Evolutionary conservation across 2,329 filamentous ascomycete genomes (phyloP).

Genomic region (Microsporum canis): DNA sequence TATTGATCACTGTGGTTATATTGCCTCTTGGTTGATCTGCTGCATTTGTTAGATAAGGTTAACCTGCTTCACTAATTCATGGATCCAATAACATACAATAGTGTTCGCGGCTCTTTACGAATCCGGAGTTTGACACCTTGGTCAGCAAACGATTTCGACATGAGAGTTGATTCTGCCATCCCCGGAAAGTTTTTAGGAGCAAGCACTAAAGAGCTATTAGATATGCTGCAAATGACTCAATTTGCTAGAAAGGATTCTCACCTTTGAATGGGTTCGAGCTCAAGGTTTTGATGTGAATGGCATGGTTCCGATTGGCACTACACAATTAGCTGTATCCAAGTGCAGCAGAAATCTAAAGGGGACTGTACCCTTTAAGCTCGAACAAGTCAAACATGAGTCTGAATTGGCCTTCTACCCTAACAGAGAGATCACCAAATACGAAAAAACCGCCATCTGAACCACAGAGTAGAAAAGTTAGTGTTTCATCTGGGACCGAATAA

Average conservation of each 20-base stretch:
- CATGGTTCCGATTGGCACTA: constrained; percentile 26
- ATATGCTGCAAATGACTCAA: not conserved
- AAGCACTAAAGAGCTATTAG: constrained; percentile 21
- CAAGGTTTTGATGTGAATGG: constrained; percentile 43
- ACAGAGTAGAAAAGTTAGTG: not conserved
- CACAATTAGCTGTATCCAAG: not conserved
- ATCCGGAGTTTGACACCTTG: constrained; percentile 74
- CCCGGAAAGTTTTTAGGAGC: constrained; percentile 61
- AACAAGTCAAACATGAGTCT: constrained; percentile 67
- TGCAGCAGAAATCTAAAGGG: not conserved
- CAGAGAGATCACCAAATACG: constrained; percentile 79
- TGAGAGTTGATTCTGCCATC: constrained; percentile 67
- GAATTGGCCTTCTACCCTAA: constrained; percentile 61
- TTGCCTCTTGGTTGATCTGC: not conserved
- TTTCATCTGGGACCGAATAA: not conserved
- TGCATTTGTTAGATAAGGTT: constrained; percentile 3
- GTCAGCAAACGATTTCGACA: constrained; percentile 74
- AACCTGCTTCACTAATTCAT: not conserved
- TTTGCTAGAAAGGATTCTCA: constrained; percentile 26
- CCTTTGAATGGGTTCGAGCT: constrained; percentile 59
- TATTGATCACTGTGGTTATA: not conserved
- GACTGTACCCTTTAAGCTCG: constrained; percentile 52
- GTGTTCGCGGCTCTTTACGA: constrained; percentile 66
- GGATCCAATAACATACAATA: constrained; percentile 20
- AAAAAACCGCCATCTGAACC: constrained; percentile 67